phyloP scores from a whole-genome alignment of 2,329 filamentous ascomycete species.

The Phoma sp. region DNA sequence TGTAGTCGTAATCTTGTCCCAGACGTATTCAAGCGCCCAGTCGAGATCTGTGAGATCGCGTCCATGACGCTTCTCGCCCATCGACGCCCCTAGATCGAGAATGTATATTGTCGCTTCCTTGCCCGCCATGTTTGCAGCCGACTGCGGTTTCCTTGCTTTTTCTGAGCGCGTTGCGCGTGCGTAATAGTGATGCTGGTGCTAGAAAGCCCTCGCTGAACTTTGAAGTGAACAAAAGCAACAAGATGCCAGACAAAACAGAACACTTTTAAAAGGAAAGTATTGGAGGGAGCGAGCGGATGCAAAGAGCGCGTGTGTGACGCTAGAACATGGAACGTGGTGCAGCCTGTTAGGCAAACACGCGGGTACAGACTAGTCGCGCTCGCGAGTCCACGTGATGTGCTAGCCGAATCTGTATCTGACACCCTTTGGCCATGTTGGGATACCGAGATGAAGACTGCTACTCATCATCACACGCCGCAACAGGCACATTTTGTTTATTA shows the following conservation, averaged over 20 bases:
- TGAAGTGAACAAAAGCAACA: background rate
- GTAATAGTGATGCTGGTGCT: background rate
- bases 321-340: constrained; percentile 8
- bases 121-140: constrained; percentile 71
- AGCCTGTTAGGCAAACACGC: constrained; percentile 35
- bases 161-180: background rate
- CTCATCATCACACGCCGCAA: too few species aligned
- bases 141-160: constrained; percentile 9
- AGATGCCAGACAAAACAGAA: background rate
- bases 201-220: too few species aligned
- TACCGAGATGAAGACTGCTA: background rate
- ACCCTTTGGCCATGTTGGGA: background rate
- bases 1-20: constrained; percentile 86
- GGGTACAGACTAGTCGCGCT: constrained; percentile 21
- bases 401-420: background rate
- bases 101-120: constrained; percentile 96
- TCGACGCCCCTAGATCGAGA: constrained; percentile 85
- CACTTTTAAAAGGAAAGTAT: background rate
- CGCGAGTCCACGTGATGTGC: constrained; percentile 12
- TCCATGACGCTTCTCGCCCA: constrained; percentile 74
- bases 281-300: background rate
- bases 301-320: constrained; percentile 5
- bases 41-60: constrained; percentile 82
- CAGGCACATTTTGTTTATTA: background rate
- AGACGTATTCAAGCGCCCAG: constrained; percentile 89